These are phyloP conservation scores for Asterionellopsis glacialis DNA, from an alignment of 108 stramenopile genomes.

Conservation along the genomic window DNA sequence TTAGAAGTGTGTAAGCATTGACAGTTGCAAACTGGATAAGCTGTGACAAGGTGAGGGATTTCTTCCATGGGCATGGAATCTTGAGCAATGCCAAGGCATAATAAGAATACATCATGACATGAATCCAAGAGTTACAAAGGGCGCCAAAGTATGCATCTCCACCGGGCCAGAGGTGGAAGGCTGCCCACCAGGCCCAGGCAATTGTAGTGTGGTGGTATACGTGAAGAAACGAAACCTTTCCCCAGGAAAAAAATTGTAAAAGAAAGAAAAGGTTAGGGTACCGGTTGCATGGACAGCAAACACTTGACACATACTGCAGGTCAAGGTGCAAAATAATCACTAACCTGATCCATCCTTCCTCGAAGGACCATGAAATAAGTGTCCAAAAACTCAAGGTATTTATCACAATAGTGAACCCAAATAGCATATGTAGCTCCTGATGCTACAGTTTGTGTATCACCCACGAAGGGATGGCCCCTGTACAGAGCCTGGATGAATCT, in stretches of 20 bases:
- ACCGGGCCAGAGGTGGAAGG: constrained; percentile 70
- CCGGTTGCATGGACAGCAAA: not conserved
- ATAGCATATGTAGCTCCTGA: constrained; percentile 77
- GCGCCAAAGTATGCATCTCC: constrained; percentile 98
- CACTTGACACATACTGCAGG: not conserved
- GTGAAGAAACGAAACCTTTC: constrained; percentile 96
- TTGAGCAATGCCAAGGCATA: constrained; percentile 82
- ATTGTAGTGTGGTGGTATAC: constrained; percentile 98
- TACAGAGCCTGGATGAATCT: constrained; percentile 62
- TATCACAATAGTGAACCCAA: constrained; percentile 97
- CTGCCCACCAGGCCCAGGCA: constrained; percentile 92
- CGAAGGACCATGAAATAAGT: constrained; percentile 96
- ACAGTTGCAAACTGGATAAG: constrained; percentile 96
- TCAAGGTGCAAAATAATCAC: constrained; percentile 7
- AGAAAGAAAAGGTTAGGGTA: no score
- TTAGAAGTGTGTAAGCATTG: constrained; percentile 58
- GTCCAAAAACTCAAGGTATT: constrained; percentile 97
- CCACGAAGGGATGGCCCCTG: constrained; percentile 77
- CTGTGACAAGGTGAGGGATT: constrained; percentile 89
- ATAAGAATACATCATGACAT: constrained; percentile 99
- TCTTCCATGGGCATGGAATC: constrained; percentile 89
- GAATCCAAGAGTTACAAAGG: constrained; percentile 94
- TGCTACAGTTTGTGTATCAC: constrained; percentile 46
- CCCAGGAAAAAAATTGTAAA: not conserved
- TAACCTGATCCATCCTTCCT: constrained; percentile 88